Conservation (phyloP, 2,329 filamentous ascomycete species). For the Fusarium udum region DNA sequence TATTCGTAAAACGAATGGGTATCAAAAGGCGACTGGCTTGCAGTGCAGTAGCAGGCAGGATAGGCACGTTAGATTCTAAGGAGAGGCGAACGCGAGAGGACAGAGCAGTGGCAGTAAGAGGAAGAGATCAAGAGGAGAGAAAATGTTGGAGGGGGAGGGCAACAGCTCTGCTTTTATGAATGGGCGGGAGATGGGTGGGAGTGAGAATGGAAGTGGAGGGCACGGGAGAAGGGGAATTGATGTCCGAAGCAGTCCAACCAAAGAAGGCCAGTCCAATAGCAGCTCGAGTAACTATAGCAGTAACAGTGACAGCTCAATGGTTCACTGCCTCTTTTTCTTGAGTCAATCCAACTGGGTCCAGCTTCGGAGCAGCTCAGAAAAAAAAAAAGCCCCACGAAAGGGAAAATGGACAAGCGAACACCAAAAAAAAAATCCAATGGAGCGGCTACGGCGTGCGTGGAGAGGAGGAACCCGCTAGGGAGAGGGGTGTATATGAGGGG, state of each 20-base stretch:
- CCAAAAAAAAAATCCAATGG: constrained; percentile 37
- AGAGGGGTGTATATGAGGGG: constrained; percentile 31
- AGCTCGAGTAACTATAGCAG: constrained; percentile 13
- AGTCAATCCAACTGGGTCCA: constrained; percentile 37
- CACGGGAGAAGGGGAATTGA: constrained; percentile 26
- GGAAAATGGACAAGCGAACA: constrained; percentile 25
- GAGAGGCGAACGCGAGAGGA: constrained; percentile 41
- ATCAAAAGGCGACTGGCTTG: constrained; percentile 44
- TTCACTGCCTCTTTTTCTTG: constrained; percentile 21
- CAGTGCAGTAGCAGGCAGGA: constrained; percentile 36
- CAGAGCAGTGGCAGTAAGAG: constrained; percentile 31
- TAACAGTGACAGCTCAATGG: constrained; percentile 9
- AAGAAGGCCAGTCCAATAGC: constrained; percentile 21
- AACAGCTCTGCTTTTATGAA: constrained; percentile 42
- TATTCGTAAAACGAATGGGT: constrained; percentile 33
- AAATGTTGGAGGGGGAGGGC: constrained; percentile 30
- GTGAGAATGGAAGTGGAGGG: constrained; percentile 7
- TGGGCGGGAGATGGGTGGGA: constrained; percentile 1
- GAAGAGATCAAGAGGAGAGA: constrained; percentile 19
- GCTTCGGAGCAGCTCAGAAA: constrained; percentile 23
- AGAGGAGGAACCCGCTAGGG: constrained; percentile 12
- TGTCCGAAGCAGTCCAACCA: constrained; percentile 24
- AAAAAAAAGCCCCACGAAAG: constrained; percentile 35
- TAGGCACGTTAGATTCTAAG: constrained; percentile 32
- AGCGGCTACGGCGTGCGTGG: constrained; percentile 39